Evolutionary conservation across 345 rosid genomes (phyloP), one percentile per base, ranked within the genome.

Genomic region (Murraya koenigii): DNA sequence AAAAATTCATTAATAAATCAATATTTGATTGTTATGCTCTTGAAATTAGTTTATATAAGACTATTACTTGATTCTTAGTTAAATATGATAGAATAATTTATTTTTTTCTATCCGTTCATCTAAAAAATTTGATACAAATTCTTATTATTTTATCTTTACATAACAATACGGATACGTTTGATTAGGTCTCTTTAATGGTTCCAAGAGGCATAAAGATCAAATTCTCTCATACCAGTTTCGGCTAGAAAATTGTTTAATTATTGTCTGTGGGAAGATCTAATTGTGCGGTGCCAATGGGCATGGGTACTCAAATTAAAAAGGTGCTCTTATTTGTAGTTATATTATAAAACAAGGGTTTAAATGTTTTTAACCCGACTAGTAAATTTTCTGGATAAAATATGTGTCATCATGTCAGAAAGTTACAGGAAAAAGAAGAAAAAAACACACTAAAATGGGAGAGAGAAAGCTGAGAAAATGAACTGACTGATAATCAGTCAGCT

Each of bases 401-500:
- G 36, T 28, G 39, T 22, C 33, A 63, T 66, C 22, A 72, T 56
- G 23, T 71, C 0, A 38, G 30, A 55, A 39, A 77, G 35, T 11
- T 15, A 39, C 32, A 47, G 7, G 36, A n/a, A 14, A 73, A 44
- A 61, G 41, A 28, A 15, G 36, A 6, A 1, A 41, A 2, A 44
- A 44, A 44, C 2, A 10, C 47, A 44, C 49, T 3, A 13, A 44
- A 44, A 44, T 15, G 59, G 35, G 2, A 35, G 23, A 30, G 7
- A 0, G 20, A 33, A 19, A 35, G 74, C 20, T 63, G 75, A 80
- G 75, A 3, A 44, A 11, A 44, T 73, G 72, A 81, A 44, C 81
- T 82, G 61, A 78, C 74, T 66, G 64, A 61, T 76, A 62, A 73
- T 77, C 75, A 69, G 73, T 75, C 63, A 72, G 69, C 28, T 75